phyloP scores from a whole-genome alignment of 1,284 basidiomycete genomes.

The Coniophora puteana region DNA sequence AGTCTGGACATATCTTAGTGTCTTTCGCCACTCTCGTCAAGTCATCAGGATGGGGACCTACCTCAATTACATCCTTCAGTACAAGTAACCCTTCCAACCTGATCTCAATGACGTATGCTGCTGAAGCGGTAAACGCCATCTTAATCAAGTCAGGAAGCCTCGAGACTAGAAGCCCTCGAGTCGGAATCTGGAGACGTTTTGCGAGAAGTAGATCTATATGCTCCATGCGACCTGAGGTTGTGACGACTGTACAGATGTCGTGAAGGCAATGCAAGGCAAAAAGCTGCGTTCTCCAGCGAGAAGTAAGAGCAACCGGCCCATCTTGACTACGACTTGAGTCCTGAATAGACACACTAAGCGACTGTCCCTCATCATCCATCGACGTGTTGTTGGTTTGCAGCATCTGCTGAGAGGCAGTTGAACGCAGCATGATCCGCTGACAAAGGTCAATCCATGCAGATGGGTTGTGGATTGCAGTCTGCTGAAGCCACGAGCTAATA shows the following conservation, averaged over 20 bases:
- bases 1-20: constrained; percentile 42
- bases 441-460: constrained; percentile 98
- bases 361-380: constrained; percentile 92
- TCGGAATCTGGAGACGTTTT: constrained; percentile 40
- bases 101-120: constrained; percentile 94
- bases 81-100: constrained; percentile 91
- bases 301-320: constrained; percentile 36
- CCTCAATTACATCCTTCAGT: constrained; percentile 90
- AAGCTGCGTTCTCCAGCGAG: constrained; percentile 94
- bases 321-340: constrained; percentile 27
- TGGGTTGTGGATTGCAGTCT: constrained; percentile 90
- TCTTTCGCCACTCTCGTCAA: no score
- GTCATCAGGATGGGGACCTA: constrained; percentile 27
- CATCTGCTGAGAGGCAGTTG: constrained; percentile 77
- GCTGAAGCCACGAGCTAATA: constrained; percentile 92
- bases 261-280: constrained; percentile 95
- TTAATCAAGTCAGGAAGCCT: constrained; percentile 92
- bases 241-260: constrained; percentile 79
- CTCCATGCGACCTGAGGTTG: constrained; percentile 70
- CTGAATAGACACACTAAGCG: constrained; percentile 61
- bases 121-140: constrained; percentile 97
- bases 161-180: constrained; percentile 63
- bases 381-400: constrained; percentile 60
- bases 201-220: constrained; percentile 79
- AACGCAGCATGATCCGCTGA: constrained; percentile 92